Evolutionary conservation across 805 yeast genomes (phyloP), one percentile per base, ranked within the genome.

Genomic region (Suhomyces vadensis): DNA sequence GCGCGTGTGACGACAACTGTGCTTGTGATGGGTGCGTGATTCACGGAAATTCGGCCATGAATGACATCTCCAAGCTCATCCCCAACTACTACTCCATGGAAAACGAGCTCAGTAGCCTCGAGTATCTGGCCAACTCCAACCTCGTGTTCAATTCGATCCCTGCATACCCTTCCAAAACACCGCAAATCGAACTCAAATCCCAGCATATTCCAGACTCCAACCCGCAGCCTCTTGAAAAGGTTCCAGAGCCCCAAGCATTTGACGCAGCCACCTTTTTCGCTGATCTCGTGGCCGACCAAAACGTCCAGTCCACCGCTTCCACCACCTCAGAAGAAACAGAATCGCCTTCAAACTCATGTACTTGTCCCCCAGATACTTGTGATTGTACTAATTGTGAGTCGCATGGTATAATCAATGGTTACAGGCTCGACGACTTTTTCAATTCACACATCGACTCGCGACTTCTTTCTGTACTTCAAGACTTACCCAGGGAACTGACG

Each of bases 371-470:
- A 4, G 58, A 58, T 21, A 44, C 50, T 6, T 67, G 73, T 49
- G 64, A 56, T n/a, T 72, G 77, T 50, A 44, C 63, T 8, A 72
- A 71, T 47, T 72, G 77, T 51, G 76, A 71, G 49, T 63, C 67
- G 1, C 77, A 72, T 48, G 74, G 75, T 1, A 71, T 68, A n/a
- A 67, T 72, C 27, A 62, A 72, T 43, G 77, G 77, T 2, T 52
- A 61, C 43, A 65, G 62, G 45, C 51, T 72, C 25, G 77, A 72
- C 43, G 75, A 72, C 19, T 49, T 64, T 22, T 69, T 68, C 35
- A 37, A 31, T 22, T 42, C 37, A 14, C 33, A 19, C 6, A 25
- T 38, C 6, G 41, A 38, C n/a, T 17, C 37, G 13, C 22, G 37
- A 14, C 37, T 33, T 13, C 20, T 33, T 16, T 33, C 37, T 11